Evolutionary conservation across 2,329 filamentous ascomycete genomes (phyloP).

Genomic region (Coniella vitis): DNA sequence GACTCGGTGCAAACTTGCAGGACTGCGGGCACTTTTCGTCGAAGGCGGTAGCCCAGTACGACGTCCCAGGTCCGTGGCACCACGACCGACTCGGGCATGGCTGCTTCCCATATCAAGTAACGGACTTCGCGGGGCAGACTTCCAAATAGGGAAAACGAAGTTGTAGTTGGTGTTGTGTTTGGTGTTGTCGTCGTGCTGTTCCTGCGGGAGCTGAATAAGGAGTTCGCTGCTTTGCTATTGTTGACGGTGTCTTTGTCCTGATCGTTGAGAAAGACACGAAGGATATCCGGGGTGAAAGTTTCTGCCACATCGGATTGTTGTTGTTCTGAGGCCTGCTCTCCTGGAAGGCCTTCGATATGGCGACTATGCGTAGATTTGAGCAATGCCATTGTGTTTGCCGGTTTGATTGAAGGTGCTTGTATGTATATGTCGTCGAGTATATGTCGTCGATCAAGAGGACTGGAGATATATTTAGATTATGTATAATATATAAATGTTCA

Average conservation of each 20-base stretch:
- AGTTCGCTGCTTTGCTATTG: not conserved
- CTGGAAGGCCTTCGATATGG: not conserved
- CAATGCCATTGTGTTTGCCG: not conserved
- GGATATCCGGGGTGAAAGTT: slow-evolving; percentile 10
- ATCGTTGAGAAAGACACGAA: slow-evolving; percentile 9
- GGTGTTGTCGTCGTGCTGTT: not conserved
- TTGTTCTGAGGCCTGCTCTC: not conserved
- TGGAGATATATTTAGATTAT: too few relatives aligned
- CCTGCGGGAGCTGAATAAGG: not conserved
- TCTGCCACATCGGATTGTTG: not conserved
- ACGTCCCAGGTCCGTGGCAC: slow-evolving; percentile 14
- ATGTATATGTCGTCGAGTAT: too few relatives aligned
- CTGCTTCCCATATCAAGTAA: slow-evolving; percentile 15
- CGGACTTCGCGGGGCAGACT: slow-evolving; percentile 9
- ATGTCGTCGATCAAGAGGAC: too few relatives aligned
- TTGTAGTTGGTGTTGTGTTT: too few relatives aligned
- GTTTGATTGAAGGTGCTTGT: too few relatives aligned
- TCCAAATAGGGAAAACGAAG: slow-evolving; percentile 8
- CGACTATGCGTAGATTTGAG: not conserved
- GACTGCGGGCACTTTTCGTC: slow-evolving; percentile 9
- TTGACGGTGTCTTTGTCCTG: not conserved
- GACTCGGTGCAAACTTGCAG: slow-evolving; percentile 17
- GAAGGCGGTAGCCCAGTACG: slow-evolving; percentile 12
- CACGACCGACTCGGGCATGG: slow-evolving; percentile 8
- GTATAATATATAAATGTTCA: too few relatives aligned